These are phyloP conservation scores for Calcarisporium arbuscula DNA, from an alignment of 2,329 filamentous ascomycete species.

Conservation along the genomic window DNA sequence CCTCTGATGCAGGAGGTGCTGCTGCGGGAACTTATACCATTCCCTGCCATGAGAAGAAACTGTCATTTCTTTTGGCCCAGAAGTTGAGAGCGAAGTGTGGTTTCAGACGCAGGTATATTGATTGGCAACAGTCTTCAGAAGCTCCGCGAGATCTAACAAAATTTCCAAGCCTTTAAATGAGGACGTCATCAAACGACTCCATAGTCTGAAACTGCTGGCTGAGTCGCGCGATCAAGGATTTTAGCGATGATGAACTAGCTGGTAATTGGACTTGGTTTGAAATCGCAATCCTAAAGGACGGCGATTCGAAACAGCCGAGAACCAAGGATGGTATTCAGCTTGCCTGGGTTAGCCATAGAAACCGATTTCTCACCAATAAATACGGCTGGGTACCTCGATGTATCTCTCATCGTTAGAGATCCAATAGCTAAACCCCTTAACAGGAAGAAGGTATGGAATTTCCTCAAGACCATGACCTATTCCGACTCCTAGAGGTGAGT, in stretches of 20 bases:
- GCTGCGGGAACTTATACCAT: no score
- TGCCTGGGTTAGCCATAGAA: constrained; percentile 4
- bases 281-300: constrained; percentile 4
- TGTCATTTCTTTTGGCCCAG: no score
- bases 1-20: no score
- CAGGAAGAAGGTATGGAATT: constrained; percentile 2
- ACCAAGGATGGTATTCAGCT: constrained; percentile 6
- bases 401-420: no score
- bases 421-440: no score
- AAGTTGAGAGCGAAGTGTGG: no score
- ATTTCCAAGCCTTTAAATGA: no score
- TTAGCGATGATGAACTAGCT: neutral
- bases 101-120: no score
- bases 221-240: constrained; percentile 11
- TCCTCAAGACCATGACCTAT: constrained; percentile 3
- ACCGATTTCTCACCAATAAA: neutral
- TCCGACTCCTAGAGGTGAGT: constrained; percentile 7
- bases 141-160: no score
- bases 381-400: constrained; percentile 6
- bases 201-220: constrained; percentile 9
- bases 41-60: no score
- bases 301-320: constrained; percentile 1
- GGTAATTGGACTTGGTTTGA: constrained; percentile 13
- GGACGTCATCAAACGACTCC: no score
- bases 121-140: no score